phyloP scores from a whole-genome alignment of 2,329 filamentous ascomycete species.

The Pseudophaeomoniella oleicola region DNA sequence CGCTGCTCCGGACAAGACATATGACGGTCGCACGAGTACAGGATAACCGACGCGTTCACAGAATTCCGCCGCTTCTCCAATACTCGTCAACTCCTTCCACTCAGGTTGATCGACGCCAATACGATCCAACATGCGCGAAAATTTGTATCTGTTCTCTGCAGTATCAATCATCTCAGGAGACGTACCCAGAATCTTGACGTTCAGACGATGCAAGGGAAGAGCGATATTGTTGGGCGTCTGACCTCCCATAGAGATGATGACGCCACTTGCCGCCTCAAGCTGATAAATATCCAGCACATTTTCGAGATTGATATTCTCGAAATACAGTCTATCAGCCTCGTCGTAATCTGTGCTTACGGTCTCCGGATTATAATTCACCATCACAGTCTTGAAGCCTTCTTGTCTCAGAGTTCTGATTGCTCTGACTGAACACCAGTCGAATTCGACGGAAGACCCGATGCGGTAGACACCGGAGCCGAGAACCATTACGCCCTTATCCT shows the following conservation, averaged over 20 bases:
- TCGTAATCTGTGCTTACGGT: conserved; percentile 86
- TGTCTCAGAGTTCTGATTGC: conserved; percentile 82
- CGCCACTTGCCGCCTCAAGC: conserved; percentile 66
- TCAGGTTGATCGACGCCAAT: conserved; percentile 92
- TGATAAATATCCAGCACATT: conserved; percentile 89
- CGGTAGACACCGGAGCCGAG: conserved; percentile 91
- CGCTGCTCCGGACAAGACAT: conserved; percentile 89
- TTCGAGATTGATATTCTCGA: conserved; percentile 87
- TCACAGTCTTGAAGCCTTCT: conserved; percentile 80
- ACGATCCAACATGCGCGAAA: conserved; percentile 91
- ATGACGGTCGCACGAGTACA: conserved; percentile 87
- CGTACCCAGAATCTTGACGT: conserved; percentile 85
- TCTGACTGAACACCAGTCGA: conserved; percentile 96
- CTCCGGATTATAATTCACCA: conserved; percentile 91
- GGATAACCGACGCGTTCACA: conserved; percentile 83
- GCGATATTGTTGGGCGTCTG: conserved; percentile 98
- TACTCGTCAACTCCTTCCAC: conserved; percentile 95
- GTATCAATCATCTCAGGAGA: conserved; percentile 98
- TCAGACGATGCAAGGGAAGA: conserved; percentile 70
- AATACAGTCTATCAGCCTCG: conserved; percentile 87
- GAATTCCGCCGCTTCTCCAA: conserved; percentile 77
- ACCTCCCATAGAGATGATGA: conserved; percentile 90
- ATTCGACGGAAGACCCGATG: conserved; percentile 95
- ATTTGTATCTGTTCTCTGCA: conserved; percentile 96
- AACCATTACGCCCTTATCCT: conserved; percentile 91